Evolutionary conservation across 345 rosid genomes (phyloP), one percentile per base, ranked within the genome.

Genomic region (Ailanthus altissimus): DNA sequence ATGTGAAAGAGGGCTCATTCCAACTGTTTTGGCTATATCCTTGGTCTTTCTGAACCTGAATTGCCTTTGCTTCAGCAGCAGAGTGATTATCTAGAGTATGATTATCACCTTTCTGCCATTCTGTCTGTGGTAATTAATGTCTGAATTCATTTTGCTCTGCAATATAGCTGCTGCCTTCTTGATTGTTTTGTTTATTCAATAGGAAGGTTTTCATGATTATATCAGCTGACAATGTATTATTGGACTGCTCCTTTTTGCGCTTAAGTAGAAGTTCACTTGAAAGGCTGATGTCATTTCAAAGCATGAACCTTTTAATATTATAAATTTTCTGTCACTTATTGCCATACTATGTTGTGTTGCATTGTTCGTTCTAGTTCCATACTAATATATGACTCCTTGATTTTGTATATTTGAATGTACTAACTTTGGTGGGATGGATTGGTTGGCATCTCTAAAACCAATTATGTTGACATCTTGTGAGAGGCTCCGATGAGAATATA

Each of bases 151-250:
- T 11, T 47, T 67, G 45, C 63, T 16, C 50, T 70, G 70, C 75
- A 32, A 74, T 58, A 21, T 68, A 59, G 59, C 67, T 68, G 43
- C 58, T 46, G 21, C 74, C 62, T 26, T 67, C 36, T 36, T 46
- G 54, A 58, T 67, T 69, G 47, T 46, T 77, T 67, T 69, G 47
- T 46, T 77, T 46, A 58, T 21, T 70, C 14, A 50, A 14, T 75
- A 53, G 59, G 79, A 58, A 59, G 74, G 62, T 49, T 59, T 68
- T 68, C 11, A 21, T 10, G 28, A 57, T 75, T 43, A 46, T 69
- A 77, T 47, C 21, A 77, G 67, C 49, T 20, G 10, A 57, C 18
- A 46, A 47, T 77, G 68, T 69, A 56, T 67, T 45, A 46, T 51
- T 46, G 43, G 46, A 13, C 46, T 20, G 69, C 43, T 20, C 32